Percentiles rank a stretch among this genome's conserved stretches.
phyloP scores from a whole-genome alignment of 208 protist species.

The Angomonas ambiguus region DNA sequence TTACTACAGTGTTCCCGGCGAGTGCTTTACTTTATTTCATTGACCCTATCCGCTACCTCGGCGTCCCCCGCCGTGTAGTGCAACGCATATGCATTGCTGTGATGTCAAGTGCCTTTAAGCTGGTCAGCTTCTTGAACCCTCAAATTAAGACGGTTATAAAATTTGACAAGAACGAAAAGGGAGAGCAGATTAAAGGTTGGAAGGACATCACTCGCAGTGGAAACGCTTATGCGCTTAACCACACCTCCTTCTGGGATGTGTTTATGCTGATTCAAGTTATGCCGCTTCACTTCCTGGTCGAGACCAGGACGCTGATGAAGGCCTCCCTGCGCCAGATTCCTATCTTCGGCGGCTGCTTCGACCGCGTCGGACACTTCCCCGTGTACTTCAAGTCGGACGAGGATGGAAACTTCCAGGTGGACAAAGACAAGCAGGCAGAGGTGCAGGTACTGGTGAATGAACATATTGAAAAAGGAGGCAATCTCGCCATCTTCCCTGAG shows the following conservation, averaged over 20 bases:
- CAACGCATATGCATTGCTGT: conserved; percentile 23
- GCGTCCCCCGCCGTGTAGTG: conserved; percentile 24
- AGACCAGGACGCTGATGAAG: conserved; percentile 57
- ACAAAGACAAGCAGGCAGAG: conserved; percentile 56
- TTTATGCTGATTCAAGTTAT: conserved; percentile 30
- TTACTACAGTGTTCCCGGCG: conserved; percentile 24
- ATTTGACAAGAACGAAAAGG: conserved; percentile 34
- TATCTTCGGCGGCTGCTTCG: conserved; percentile 52
- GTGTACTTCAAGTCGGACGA: conserved; percentile 72
- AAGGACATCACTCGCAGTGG: conserved; percentile 23
- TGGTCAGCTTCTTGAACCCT: conserved; percentile 34
- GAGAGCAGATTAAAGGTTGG: conserved; percentile 23
- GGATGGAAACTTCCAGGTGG: conserved; percentile 49
- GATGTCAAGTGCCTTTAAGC: conserved; percentile 23
- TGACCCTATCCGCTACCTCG: conserved; percentile 37
- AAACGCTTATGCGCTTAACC: conserved; percentile 42
- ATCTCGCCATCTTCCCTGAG: conserved; percentile 63
- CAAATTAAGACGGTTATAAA: conserved; percentile 31
- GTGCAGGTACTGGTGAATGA: conserved; percentile 39
- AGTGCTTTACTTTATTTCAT: conserved; percentile 28
- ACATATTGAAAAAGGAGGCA: conserved; percentile 37
- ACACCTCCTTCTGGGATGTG: conserved; percentile 72
- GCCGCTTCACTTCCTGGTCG: conserved; percentile 23
- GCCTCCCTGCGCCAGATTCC: conserved; percentile 44
- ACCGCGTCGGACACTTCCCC: conserved; percentile 67